Conservation (phyloP, 306 rosid species). For the Rosa lucieae region DNA sequence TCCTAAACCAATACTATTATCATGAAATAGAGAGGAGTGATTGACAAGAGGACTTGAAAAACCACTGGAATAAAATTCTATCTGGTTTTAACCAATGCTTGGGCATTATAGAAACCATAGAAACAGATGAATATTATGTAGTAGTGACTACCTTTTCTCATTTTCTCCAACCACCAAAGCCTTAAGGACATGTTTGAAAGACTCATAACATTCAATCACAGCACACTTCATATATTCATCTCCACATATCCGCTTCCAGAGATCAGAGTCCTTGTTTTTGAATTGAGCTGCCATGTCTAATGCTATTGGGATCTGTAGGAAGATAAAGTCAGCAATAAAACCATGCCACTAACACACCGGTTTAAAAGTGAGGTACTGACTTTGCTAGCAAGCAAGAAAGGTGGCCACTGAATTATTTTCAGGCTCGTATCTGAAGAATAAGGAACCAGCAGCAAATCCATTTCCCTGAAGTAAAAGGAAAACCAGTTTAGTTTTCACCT, state of each 20-base stretch:
- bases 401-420: slow-evolving; percentile 97
- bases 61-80: background rate
- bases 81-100: background rate
- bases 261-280: slow-evolving; percentile 78
- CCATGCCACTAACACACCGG: slow-evolving; percentile 21
- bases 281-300: slow-evolving; percentile 96
- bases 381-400: slow-evolving; percentile 98
- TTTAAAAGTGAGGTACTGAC: slow-evolving; percentile 39
- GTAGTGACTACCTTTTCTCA: slow-evolving; percentile 72
- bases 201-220: slow-evolving; percentile 87
- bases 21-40: background rate
- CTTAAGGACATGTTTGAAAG: slow-evolving; percentile 64
- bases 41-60: background rate
- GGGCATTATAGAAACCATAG: background rate
- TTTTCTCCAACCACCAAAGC: slow-evolving; percentile 80
- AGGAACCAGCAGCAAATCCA: slow-evolving; percentile 92
- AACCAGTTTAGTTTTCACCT: slow-evolving; percentile 32
- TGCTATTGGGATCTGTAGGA: slow-evolving; percentile 83
- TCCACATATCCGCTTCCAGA: slow-evolving; percentile 86
- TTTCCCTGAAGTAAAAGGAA: slow-evolving; percentile 71
- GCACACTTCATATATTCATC: slow-evolving; percentile 97
- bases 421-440: slow-evolving; percentile 88
- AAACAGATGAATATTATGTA: background rate
- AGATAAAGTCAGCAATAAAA: slow-evolving; percentile 35
- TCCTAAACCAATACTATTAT: background rate